phyloP scores from a whole-genome alignment of 345 rosid species.

The Toxicodendron radicans region DNA sequence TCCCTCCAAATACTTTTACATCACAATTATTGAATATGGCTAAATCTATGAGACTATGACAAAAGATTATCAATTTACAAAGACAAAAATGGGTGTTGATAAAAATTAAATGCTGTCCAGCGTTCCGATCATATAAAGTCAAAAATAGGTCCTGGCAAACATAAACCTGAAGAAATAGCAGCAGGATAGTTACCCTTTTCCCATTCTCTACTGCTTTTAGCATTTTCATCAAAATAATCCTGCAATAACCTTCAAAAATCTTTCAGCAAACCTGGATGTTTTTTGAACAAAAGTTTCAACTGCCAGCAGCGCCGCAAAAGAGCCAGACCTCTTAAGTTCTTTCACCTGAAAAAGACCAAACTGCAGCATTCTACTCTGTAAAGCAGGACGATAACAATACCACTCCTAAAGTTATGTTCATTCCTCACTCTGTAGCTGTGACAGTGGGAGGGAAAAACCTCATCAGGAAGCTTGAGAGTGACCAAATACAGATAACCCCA shows the following conservation, averaged over 20 bases:
- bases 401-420: constrained; percentile 14
- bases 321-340: constrained; percentile 2
- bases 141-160: constrained; percentile 4
- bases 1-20: neutral
- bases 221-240: constrained; percentile 19
- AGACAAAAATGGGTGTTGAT: neutral
- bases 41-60: constrained; percentile 15
- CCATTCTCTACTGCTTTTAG: constrained; percentile 12
- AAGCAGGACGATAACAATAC: constrained; percentile 11
- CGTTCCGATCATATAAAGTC: constrained; percentile 19
- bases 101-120: constrained; percentile 7
- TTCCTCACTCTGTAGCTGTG: constrained; percentile 27
- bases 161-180: constrained; percentile 14
- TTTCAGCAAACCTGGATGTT: constrained; percentile 15
- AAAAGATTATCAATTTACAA: constrained; percentile 9
- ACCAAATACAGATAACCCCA: constrained; percentile 91
- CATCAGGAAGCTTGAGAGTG: constrained; percentile 90
- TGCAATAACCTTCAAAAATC: constrained; percentile 16
- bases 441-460: constrained; percentile 54
- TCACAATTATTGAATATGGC: neutral
- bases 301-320: constrained; percentile 1
- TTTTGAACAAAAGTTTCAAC: constrained; percentile 4
- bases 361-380: constrained; percentile 9
- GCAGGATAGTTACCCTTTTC: neutral
- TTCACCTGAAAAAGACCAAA: constrained; percentile 11